Base-by-base conservation (phyloP, 169 alveolate species). In the Babesia ovata region DNA sequence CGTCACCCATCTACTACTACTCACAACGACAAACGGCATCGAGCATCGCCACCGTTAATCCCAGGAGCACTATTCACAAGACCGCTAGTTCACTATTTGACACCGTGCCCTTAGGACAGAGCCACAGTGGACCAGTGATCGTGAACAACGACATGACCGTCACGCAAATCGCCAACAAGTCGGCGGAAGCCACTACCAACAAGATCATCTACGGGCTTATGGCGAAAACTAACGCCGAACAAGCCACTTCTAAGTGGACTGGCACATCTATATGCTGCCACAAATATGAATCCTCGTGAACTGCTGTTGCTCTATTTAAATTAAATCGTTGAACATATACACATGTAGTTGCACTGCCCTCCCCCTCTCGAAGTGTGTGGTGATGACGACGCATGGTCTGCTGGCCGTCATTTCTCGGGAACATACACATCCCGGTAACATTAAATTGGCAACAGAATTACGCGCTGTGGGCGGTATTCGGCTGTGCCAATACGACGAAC, bases 171-270 rank as follows among this genome's bases (percentile, higher is more conserved):
- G 84, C 85, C 56, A 72, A 42, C 33, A 57, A 72, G 57, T 72
- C 88, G 42, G 88, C 88, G 12, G 85, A 72, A 67, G 70, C 83
- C 24, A 76, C 84, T 36, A 63, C 88, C 24, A 67, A 45, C 63
- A 81, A 63, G 21, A 85, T 77, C 39, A 54, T 81, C 36, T 84
- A 81, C 22, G 81, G 21, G 19, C 19, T 81, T 67, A 72, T 66
- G 59, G 74, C 72, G 39, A 70, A 58, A 63, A 33, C 75, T 9
- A 36, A 70, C 8, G 14, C 50, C 50, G 69, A 69, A 59, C 57
- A 60, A 57, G 12, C 33, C 22, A 49, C 26, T n/a, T 59, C 59
- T 28, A 10, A 42, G 14, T 11, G 14, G 17, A 36, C 60, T 16
- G 28, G 48, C 28, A 9, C 49, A 12, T 14, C 28, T 13, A 10